Evolutionary conservation across 306 rosid species (phyloP).

Genomic region (Citrullus mucosospermus): DNA sequence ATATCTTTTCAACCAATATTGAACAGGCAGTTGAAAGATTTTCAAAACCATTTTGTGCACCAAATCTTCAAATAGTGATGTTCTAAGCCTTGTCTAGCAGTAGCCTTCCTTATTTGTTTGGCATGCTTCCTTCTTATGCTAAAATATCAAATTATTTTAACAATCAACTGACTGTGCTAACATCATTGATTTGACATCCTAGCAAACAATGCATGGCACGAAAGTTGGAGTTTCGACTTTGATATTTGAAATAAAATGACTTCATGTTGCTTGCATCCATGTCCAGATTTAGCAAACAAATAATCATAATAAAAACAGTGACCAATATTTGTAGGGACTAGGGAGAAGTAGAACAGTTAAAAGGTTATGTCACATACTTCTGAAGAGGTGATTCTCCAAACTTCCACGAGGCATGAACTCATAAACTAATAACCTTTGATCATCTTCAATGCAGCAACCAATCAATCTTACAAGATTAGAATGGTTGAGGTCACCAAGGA

Average conservation of each 20-base stretch:
- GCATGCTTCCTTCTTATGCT: not conserved
- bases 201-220: not conserved
- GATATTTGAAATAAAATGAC: not conserved
- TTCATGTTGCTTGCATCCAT: not conserved
- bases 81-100: not conserved
- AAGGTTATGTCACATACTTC: conserved; percentile 49
- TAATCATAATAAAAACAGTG: not conserved
- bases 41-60: not conserved
- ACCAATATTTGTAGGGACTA: not conserved
- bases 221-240: not conserved
- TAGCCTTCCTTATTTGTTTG: not conserved
- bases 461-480: conserved; percentile 83
- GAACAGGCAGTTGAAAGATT: not conserved
- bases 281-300: not conserved
- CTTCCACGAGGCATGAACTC: conserved; percentile 99
- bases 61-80: not conserved
- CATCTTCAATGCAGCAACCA: conserved; percentile 93
- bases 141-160: not conserved
- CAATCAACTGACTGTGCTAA: not conserved
- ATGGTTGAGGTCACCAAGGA: conserved; percentile 85
- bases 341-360: conserved; percentile 9
- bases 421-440: conserved; percentile 74
- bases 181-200: not conserved
- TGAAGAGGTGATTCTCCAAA: conserved; percentile 95
- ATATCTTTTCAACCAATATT: not conserved